A percentile compares a stretch with the other conserved stretches of the same genome.
phyloP scores from a whole-genome alignment of 2,329 filamentous ascomycete species.

The Penicillium carneum region DNA sequence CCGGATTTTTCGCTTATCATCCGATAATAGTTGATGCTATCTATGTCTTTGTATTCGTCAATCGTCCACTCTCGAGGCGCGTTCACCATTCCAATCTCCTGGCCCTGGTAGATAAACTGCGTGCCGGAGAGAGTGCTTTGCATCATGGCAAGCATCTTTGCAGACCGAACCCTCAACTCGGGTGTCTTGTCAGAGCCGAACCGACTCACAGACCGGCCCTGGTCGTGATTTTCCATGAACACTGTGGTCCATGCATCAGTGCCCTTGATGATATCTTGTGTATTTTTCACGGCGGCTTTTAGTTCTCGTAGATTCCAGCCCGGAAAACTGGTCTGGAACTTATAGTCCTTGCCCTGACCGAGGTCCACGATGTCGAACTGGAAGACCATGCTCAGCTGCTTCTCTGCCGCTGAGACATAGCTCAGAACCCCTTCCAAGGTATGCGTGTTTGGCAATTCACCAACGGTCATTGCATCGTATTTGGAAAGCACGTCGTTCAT shows the following conservation, averaged over 20 bases:
- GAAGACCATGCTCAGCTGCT: conserved; percentile 74
- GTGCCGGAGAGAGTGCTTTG: conserved; percentile 60
- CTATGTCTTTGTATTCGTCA: conserved; percentile 52
- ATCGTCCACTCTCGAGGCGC: conserved; percentile 59
- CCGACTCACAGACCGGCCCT: conserved; percentile 63
- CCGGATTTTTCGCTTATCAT: conserved; percentile 39
- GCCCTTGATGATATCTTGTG: conserved; percentile 61
- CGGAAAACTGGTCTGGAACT: conserved; percentile 56
- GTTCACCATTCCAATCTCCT: conserved; percentile 68
- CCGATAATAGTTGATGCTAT: conserved; percentile 60
- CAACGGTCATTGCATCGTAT: conserved; percentile 74
- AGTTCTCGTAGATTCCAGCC: conserved; percentile 58
- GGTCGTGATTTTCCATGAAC: conserved; percentile 71
- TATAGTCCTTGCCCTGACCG: conserved; percentile 56
- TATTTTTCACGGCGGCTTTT: conserved; percentile 53
- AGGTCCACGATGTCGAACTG: conserved; percentile 62
- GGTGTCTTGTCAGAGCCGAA: conserved; percentile 60
- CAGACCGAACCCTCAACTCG: conserved; percentile 54
- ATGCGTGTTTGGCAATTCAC: conserved; percentile 71
- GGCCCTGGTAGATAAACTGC: conserved; percentile 66
- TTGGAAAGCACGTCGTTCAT: conserved; percentile 67
- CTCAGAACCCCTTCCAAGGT: conserved; percentile 64
- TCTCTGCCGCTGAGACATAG: conserved; percentile 66
- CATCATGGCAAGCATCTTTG: conserved; percentile 64
- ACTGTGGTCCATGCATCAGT: conserved; percentile 62